Evolutionary conservation across 2,329 filamentous ascomycete genomes (phyloP).

Genomic region (Cyclaneusma minus): DNA sequence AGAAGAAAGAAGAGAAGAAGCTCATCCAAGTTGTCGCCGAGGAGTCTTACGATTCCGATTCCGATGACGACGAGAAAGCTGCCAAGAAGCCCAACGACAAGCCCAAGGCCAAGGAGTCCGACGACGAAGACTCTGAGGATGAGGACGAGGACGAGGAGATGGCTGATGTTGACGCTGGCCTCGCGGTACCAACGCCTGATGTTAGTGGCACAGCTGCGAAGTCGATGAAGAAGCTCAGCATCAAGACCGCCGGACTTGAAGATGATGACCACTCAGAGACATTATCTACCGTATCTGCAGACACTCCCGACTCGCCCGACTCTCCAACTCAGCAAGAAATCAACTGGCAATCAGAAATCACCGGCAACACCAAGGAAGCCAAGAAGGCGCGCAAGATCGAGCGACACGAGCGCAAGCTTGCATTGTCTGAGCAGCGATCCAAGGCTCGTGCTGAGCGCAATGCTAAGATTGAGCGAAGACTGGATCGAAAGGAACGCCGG

Average conservation of each 20-base stretch:
- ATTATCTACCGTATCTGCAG: conserved; percentile 5
- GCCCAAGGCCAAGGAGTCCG: conserved; percentile 16
- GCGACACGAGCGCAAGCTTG: conserved; percentile 15
- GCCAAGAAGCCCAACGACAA: conserved; percentile 6
- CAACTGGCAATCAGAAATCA: conserved; percentile 9
- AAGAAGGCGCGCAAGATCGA: conserved; percentile 14
- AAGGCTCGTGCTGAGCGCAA: conserved; percentile 22
- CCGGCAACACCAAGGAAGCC: conserved; percentile 13
- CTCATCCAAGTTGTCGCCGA: conserved; percentile 9
- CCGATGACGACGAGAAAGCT: neutral
- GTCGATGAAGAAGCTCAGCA: no score
- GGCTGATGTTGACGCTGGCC: conserved; percentile 11
- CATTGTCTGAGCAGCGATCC: conserved; percentile 22
- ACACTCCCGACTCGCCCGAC: conserved; percentile 5
- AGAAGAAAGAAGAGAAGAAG: conserved; percentile 23
- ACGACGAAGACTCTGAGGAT: conserved; percentile 7
- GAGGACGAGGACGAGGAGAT: conserved; percentile 12
- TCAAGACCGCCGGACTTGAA: no score
- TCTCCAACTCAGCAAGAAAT: no score
- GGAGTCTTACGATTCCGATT: conserved; percentile 3
- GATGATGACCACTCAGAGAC: conserved; percentile 4
- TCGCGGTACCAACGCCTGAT: conserved; percentile 10
- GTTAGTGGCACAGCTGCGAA: conserved; percentile 6
- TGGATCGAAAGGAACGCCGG: conserved; percentile 27
- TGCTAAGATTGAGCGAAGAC: conserved; percentile 30